Evolutionary conservation across 23 red algal species (phyloP).

Genomic region (Chondrus crispus): DNA sequence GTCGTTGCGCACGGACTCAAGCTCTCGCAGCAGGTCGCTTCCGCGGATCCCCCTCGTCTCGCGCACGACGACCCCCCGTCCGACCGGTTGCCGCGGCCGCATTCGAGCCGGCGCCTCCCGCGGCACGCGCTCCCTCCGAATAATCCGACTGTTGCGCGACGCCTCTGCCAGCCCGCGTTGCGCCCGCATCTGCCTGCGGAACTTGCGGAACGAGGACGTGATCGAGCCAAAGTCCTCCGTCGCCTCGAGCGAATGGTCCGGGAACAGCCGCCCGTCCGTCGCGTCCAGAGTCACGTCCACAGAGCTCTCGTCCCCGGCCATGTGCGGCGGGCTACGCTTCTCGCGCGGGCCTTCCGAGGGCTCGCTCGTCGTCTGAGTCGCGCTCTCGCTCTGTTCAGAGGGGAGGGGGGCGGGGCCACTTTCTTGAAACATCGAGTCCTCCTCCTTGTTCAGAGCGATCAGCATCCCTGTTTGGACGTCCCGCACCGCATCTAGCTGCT

Average conservation of each 20-base stretch:
- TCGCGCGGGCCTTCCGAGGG: not conserved
- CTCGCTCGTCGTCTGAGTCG: not conserved
- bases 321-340: not conserved
- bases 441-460: slow-evolving; percentile 23
- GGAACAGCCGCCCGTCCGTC: slow-evolving; percentile 1
- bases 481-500: slow-evolving; percentile 57
- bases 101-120: no score
- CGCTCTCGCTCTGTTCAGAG: not conserved
- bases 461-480: slow-evolving; percentile 65
- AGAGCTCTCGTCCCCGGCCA: slow-evolving; percentile 27
- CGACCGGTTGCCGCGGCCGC: no score
- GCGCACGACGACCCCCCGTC: no score
- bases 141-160: no score
- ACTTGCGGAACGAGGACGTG: slow-evolving; percentile 8
- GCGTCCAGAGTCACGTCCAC: slow-evolving; percentile 41
- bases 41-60: no score
- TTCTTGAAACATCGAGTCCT: not conserved
- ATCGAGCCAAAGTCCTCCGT: not conserved
- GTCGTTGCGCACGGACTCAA: slow-evolving; percentile 33
- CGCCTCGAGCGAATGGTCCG: no score
- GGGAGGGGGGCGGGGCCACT: no score
- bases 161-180: no score
- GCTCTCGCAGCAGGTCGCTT: slow-evolving; percentile 34
- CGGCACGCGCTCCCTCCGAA: no score
- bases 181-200: slow-evolving; percentile 1